These are phyloP conservation scores for Clitopilus passeckerianus DNA, from an alignment of 768 basidiomycete species.

Conservation along the genomic window DNA sequence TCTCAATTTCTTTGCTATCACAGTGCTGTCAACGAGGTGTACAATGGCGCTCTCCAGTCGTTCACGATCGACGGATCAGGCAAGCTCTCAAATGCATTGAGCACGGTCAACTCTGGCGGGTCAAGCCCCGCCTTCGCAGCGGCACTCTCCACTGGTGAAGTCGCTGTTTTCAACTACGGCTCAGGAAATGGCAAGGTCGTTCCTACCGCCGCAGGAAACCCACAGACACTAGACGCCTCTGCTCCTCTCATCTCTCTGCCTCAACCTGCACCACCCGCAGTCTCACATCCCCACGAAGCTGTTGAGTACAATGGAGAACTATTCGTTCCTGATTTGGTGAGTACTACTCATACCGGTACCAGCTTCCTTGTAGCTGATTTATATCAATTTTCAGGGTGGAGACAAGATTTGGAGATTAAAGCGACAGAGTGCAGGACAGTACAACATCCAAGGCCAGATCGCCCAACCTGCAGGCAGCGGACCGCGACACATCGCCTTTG, in stretches of 20 bases:
- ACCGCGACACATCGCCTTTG: slow-evolving; percentile 42
- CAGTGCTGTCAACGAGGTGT: too few species aligned
- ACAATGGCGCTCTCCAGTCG: too few species aligned
- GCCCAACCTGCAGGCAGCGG: slow-evolving; percentile 59
- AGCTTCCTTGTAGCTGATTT: neutral
- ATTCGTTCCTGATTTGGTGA: slow-evolving; percentile 61
- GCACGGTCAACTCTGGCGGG: slow-evolving; percentile 43
- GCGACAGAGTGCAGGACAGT: slow-evolving; percentile 36
- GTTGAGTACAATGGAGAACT: slow-evolving; percentile 51
- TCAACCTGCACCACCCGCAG: slow-evolving; percentile 22
- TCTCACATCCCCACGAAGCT: slow-evolving; percentile 65
- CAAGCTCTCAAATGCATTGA: slow-evolving; percentile 20
- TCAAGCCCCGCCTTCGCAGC: slow-evolving; percentile 43
- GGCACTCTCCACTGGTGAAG: slow-evolving; percentile 48
- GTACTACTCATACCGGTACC: slow-evolving; percentile 8
- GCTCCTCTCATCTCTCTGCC: slow-evolving; percentile 33
- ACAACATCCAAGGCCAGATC: slow-evolving; percentile 55
- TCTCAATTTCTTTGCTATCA: neutral
- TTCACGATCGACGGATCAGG: too few species aligned
- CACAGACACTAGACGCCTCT: slow-evolving; percentile 27
- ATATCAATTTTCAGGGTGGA: slow-evolving; percentile 38
- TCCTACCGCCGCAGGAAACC: slow-evolving; percentile 24
- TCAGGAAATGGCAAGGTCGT: neutral
- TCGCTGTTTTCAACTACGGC: slow-evolving; percentile 46
- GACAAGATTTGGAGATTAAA: slow-evolving; percentile 69